phyloP scores from a whole-genome alignment of 2,329 filamentous ascomycete genomes.

The Immersiporthe knoxdaviesiana region DNA sequence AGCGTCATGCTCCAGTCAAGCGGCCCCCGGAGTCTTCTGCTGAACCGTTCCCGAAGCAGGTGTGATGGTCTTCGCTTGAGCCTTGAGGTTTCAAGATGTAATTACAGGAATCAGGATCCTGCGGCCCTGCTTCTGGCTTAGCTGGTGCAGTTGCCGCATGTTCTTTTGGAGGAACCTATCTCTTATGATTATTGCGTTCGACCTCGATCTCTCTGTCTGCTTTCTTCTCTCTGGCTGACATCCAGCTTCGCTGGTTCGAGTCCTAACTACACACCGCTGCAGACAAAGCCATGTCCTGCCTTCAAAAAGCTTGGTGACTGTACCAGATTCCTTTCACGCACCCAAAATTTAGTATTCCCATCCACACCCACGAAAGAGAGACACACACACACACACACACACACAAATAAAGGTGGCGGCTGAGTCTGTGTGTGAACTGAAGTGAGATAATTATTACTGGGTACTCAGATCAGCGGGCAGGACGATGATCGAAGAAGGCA shows the following conservation, averaged over 20 bases:
- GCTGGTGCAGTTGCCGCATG: background rate
- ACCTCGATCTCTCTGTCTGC: background rate
- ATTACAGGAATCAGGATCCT: background rate
- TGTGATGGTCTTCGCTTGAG: background rate
- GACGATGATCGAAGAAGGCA: background rate
- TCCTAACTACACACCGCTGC: background rate
- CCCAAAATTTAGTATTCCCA: no score
- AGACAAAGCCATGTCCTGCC: background rate
- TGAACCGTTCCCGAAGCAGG: background rate
- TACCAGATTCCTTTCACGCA: background rate
- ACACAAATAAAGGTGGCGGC: background rate
- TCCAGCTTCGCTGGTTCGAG: background rate
- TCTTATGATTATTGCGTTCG: background rate
- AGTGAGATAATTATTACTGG: background rate
- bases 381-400: no score
- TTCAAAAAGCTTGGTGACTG: background rate
- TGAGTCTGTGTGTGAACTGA: background rate
- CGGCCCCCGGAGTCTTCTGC: no score
- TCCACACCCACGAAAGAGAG: no score
- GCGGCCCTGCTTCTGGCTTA: background rate
- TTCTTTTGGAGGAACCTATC: background rate
- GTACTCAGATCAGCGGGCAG: background rate
- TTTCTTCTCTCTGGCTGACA: background rate
- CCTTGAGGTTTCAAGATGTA: conserved; percentile 3
- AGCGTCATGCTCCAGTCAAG: background rate